Base-by-base conservation (phyloP, 768 basidiomycete genomes). In the Leccinum longicurvipes region DNA sequence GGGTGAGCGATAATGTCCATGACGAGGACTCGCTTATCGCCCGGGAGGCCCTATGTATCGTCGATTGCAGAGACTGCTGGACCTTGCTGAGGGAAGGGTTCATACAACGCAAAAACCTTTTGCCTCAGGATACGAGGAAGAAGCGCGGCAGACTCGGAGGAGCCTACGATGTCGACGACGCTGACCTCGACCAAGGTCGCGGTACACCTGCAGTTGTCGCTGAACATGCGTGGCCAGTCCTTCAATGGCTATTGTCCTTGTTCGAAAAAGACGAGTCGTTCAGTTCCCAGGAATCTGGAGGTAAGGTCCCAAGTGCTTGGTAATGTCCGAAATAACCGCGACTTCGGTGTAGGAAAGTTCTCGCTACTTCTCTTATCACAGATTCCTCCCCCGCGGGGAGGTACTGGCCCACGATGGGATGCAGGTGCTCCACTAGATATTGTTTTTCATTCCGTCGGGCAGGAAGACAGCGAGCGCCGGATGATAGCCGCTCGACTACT, bases 181-280 rank as follows among this genome's bases (percentile, higher is more conserved):
- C 62, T 4, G 63, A 65, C 52, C 63, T 64, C 51, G 68, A 63
- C 29, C 60, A 59, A 53, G 51, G 29, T 52, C 41, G 21, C 19
- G 50, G n/a, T n/a, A 51, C 51, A 3, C 67, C 67, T 21, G 54
- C 61, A 46, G 64, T 78, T 11, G 78, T 91, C 23, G 82, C 81
- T 23, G 77, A 81, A 47, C 74, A 84, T 57, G 83, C 87, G 5
- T 92, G 90, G 89, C 77, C 81, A 28, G 66, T 85, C 41, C 76
- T 92, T n/a, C 80, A 83, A 21, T 91, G 86, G 85, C 60, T 91
- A 0, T 52, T 92, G 11, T 66, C 72, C 21, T 60, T 91, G 19
- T 89, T 89, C 60, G 87, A 92, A 64, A 80, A 78, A 59, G 88
- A 91, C 57, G 83, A 89, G 61, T 58, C 61, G 10, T 56, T 70